Percentiles rank a stretch among this genome's conserved stretches.
Conservation (phyloP, 1,139 yeast species). For the Geotrichum fermentans region DNA sequence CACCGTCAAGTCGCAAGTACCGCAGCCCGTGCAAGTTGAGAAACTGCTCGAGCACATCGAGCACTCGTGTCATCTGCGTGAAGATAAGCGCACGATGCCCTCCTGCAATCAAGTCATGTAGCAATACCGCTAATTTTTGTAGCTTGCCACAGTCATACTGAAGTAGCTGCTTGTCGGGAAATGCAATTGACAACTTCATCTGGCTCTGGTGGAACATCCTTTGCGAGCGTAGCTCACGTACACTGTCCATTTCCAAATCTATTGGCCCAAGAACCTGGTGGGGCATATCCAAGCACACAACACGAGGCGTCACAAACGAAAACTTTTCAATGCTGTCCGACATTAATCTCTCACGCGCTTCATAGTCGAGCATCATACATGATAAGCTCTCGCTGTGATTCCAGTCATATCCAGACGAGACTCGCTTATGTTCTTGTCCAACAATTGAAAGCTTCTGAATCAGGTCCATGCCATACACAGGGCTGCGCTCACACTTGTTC, state of each 20-base stretch:
- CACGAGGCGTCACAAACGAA: constrained; percentile 85
- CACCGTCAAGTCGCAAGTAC: constrained; percentile 93
- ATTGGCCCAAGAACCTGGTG: constrained; percentile 49
- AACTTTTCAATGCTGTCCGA: constrained; percentile 60
- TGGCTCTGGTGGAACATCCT: constrained; percentile 77
- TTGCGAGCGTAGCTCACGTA: constrained; percentile 15
- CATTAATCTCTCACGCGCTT: constrained; percentile 45
- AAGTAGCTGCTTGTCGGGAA: constrained; percentile 87
- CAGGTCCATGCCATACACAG: constrained; percentile 35
- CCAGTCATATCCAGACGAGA: constrained; percentile 27
- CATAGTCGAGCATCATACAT: constrained; percentile 41
- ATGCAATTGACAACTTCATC: constrained; percentile 83
- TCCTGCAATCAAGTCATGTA: constrained; percentile 71
- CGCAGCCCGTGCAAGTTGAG: constrained; percentile 91
- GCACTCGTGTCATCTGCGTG: constrained; percentile 96
- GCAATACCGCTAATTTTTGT: constrained; percentile 70
- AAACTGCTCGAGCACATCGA: constrained; percentile 90
- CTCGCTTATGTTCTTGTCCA: constrained; percentile 6
- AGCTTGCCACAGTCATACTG: constrained; percentile 97
- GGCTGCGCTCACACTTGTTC: constrained; percentile 32
- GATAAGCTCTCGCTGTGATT: constrained; percentile 27
- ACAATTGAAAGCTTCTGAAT: constrained; percentile 19
- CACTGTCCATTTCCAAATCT: constrained; percentile 33
- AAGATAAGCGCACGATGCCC: constrained; percentile 94
- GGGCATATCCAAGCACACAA: constrained; percentile 71